Conservation (phyloP, 495 filamentous ascomycete genomes). For the Daldinia grandis region DNA sequence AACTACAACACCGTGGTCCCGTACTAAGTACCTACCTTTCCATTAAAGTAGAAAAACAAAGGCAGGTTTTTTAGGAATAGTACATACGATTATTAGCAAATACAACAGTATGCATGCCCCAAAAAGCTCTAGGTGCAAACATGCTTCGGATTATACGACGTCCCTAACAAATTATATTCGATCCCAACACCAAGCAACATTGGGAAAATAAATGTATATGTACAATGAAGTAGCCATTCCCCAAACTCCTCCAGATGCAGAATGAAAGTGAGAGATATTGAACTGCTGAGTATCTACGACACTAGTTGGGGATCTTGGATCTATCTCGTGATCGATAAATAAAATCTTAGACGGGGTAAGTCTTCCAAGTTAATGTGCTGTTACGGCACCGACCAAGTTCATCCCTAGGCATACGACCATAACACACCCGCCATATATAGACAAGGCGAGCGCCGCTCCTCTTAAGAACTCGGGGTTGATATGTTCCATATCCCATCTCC, state of each 20-base stretch:
- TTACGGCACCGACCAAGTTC: slow-evolving; percentile 74
- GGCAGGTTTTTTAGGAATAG: too few relatives aligned
- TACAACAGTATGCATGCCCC: too few relatives aligned
- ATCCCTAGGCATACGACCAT: slow-evolving; percentile 89
- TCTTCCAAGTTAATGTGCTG: slow-evolving; percentile 19
- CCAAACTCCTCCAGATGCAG: slow-evolving; percentile 31
- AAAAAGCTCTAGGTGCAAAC: too few relatives aligned
- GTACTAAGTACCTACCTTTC: background rate
- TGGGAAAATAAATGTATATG: slow-evolving; percentile 14
- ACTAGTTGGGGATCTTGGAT: slow-evolving; percentile 1
- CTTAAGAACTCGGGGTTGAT: slow-evolving; percentile 67
- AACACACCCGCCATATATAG: slow-evolving; percentile 83
- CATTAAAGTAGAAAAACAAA: background rate
- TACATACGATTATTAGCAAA: too few relatives aligned
- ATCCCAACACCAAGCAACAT: slow-evolving; percentile 14
- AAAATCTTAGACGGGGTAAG: background rate
- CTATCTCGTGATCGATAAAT: background rate
- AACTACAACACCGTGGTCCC: too few relatives aligned
- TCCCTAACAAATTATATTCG: slow-evolving; percentile 1
- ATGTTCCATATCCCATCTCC: slow-evolving; percentile 60
- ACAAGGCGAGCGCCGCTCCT: slow-evolving; percentile 75
- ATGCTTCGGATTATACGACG: background rate
- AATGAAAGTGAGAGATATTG: slow-evolving; percentile 14
- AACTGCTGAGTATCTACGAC: slow-evolving; percentile 15
- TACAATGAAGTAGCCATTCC: slow-evolving; percentile 19